A percentile compares a stretch with the other conserved stretches of the same genome.
These are phyloP conservation scores for Abelmoschus esculentus DNA, from an alignment of 345 rosid genomes.

Conservation along the genomic window DNA sequence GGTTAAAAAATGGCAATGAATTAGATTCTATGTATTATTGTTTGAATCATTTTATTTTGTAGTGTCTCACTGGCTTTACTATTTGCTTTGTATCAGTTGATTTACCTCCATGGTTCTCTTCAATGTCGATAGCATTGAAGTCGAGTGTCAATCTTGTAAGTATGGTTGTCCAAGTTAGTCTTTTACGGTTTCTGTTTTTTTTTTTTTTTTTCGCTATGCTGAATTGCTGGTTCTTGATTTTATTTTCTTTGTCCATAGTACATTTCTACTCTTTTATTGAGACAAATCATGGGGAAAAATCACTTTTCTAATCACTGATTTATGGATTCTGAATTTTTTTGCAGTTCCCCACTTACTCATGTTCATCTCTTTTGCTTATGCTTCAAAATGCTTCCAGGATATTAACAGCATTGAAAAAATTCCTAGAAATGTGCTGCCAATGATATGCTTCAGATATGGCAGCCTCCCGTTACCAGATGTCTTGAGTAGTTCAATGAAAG, in stretches of 20 bases:
- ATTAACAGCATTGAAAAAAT: slow-evolving; percentile 35
- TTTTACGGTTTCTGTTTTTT: neutral
- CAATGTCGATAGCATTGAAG: slow-evolving; percentile 57
- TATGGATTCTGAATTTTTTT: neutral
- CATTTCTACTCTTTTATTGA: neutral
- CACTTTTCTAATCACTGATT: neutral
- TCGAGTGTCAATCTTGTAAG: slow-evolving; percentile 87
- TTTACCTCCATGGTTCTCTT: slow-evolving; percentile 94
- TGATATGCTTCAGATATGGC: slow-evolving; percentile 87
- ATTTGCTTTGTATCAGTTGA: slow-evolving; percentile 55
- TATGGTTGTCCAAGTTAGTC: slow-evolving; percentile 13
- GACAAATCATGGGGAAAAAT: neutral
- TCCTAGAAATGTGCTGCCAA: slow-evolving; percentile 54
- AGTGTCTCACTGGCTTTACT: slow-evolving; percentile 12
- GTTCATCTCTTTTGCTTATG: slow-evolving; percentile 9
- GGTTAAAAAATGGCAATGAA: neutral
- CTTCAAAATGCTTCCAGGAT: slow-evolving; percentile 34
- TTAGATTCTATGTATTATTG: neutral
- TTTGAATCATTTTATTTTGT: neutral
- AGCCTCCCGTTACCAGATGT: slow-evolving; percentile 89
- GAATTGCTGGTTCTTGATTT: neutral
- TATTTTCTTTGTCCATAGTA: neutral
- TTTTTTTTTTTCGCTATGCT: neutral
- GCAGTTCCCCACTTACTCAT: neutral
- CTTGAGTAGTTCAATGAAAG: slow-evolving; percentile 35